These are phyloP conservation scores for Orobanche coerulescens DNA, from an alignment of 257 asterid genomes.

Conservation along the genomic window DNA sequence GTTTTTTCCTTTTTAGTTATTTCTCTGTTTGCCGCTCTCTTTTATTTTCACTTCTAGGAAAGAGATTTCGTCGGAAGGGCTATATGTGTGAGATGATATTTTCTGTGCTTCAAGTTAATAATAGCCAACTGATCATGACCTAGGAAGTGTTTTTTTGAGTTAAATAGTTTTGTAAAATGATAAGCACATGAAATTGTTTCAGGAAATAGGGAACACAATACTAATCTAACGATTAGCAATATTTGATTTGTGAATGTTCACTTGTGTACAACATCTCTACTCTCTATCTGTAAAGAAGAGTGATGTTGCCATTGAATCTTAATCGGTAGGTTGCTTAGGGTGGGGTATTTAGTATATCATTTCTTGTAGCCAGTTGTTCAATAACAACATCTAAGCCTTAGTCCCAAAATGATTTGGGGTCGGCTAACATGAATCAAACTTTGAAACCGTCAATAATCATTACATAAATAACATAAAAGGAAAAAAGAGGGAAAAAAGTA, in stretches of 20 bases:
- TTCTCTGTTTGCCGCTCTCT: neutral
- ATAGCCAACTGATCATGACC: constrained; percentile 3
- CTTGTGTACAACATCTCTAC: neutral
- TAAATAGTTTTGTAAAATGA: neutral
- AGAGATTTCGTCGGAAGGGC: neutral
- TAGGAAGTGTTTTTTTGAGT: neutral
- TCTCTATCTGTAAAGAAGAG: neutral
- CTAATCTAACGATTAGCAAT: constrained; percentile 6
- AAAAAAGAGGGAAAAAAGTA: no score
- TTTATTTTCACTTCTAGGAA: neutral
- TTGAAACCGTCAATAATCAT: no score
- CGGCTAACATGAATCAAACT: no score
- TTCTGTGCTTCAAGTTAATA: constrained; percentile 11
- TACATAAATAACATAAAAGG: no score
- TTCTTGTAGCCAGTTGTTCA: constrained; percentile 16
- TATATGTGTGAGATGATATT: neutral
- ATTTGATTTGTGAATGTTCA: neutral
- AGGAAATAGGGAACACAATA: neutral
- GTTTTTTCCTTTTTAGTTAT: neutral
- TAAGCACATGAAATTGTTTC: constrained; percentile 6
- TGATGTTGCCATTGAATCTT: constrained; percentile 1
- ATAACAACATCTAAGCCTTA: no score
- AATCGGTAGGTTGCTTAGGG: neutral
- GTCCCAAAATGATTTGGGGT: no score
- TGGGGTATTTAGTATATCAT: constrained; percentile 14